Evolutionary conservation across 257 asterid species (phyloP), one percentile per base, ranked within the genome.

Genomic region (Sherardia arvensis): DNA sequence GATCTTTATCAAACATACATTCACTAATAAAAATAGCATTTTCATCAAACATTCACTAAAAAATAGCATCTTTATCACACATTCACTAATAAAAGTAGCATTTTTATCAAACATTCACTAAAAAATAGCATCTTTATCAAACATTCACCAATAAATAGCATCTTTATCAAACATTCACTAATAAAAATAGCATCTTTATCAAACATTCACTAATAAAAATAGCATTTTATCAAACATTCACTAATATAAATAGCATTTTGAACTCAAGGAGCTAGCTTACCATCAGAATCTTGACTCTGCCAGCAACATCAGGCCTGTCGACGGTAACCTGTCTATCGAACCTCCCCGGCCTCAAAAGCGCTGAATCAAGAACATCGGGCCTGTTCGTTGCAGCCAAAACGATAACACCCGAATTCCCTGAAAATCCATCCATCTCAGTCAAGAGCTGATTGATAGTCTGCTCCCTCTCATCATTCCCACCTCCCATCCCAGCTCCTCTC

Each of bases 371-470:
- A 74, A 92, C 95, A 82, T 92, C 99, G 0, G 99, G 99, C 58
- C 99, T 77, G 69, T 92, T 92, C 9, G 99, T 89, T 0, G 99
- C 99, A 12, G 95, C 99, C 79, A 92, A 73, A 40, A 92, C 99
- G 12, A 92, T 92, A 51, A 92, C 98, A 56, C 98, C 97, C 0
- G 95, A 84, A 62, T 91, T 88, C 11, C 98, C 98, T 1, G 96
- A 79, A 70, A 92, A 92, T 6, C 99, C 99, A 79, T 89, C 99
- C 99, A 92, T 89, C 62, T 92, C 99, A 59, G 99, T 92, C 83
- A 92, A 75, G 20, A 92, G 99, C 88, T 89, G 99, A 78, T 92
- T 92, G 45, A 92, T 89, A 29, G 97, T 92, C 77, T 92, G 97
- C 81, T 92, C 99, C 21, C 99, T 80, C 82, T 92, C 99, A 72